Base-by-base conservation (phyloP, 2,329 filamentous ascomycete species). In the Neodidymelliopsis sp. region DNA sequence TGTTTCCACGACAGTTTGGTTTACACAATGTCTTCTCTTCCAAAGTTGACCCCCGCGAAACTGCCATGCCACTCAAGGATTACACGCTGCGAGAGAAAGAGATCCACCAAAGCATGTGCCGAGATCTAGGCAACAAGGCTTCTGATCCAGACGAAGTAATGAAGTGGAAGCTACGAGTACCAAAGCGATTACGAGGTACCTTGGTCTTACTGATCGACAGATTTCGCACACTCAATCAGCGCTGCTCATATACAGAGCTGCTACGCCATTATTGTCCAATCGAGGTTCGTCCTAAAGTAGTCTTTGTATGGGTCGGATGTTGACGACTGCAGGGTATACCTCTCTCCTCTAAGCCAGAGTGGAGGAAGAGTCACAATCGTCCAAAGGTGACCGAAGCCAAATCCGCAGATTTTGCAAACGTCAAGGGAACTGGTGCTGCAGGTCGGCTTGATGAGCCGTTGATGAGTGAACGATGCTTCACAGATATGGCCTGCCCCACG, bases 1-100 rank as follows among this genome's bases (percentile, higher is more conserved):
- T 99, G 1, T 99, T 99, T 61, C 94, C 94, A 23, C 82, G 87
- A 9, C 92, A 97, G 65, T 97, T 96, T 65, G 84, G 84, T 11
- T 77, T 99, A 3, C 91, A 96, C 66, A 99, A 97, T 71, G 91
- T 88, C n/a, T 97, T 97, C 67, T 91, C 86, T 0, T 89, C 86
- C 4, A 74, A 77, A 3, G 80, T 88, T 12, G 82, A 94, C 67
- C 69, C 67, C 16, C 81, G 75, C 37, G 83, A 89, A 62, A 93
- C 87, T 0, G 77, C 84, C 0, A 88, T 93, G 60, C 82, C 82
- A 19, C 86, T 93, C 64, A 89, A 90, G 64, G 91, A 96, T 70
- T 96, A 96, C 67, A 92, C 88, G 0, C 70, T 91, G 9, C 86
- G 93, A 13, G 93, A 97, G 65, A 82, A 89, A 9, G 93, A 97